Evolutionary conservation across 257 asterid genomes (phyloP).

Genomic region (Fraxinus americana): DNA sequence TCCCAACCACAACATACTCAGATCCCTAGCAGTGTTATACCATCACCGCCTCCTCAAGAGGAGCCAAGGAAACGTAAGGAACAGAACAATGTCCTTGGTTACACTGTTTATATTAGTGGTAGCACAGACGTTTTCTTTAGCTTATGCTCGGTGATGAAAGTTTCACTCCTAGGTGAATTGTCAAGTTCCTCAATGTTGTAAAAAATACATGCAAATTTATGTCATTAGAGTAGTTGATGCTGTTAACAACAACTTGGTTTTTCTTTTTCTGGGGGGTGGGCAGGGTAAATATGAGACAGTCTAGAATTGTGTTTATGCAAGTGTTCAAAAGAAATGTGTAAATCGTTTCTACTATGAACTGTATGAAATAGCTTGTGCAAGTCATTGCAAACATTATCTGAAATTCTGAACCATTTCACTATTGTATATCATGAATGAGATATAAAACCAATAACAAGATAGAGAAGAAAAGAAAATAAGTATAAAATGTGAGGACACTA

Average conservation of each 20-base stretch:
- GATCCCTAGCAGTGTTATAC: slow-evolving; percentile 54
- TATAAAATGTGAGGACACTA: slow-evolving; percentile 13
- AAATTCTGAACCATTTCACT: slow-evolving; percentile 17
- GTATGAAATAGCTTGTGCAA: neutral
- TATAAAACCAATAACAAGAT: slow-evolving; percentile 11
- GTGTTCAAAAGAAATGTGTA: neutral
- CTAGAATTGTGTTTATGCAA: neutral
- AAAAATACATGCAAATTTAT: neutral
- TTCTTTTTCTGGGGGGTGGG: neutral
- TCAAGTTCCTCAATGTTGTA: slow-evolving; percentile 6
- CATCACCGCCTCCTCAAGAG: slow-evolving; percentile 73
- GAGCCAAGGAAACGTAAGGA: slow-evolving; percentile 51
- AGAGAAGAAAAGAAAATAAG: neutral
- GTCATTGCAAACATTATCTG: slow-evolving; percentile 11
- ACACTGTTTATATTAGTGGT: slow-evolving; percentile 19
- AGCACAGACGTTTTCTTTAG: slow-evolving; percentile 17
- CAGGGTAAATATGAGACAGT: neutral
- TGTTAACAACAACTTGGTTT: neutral
- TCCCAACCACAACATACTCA: slow-evolving; percentile 52
- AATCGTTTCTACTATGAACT: slow-evolving; percentile 5
- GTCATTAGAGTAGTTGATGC: neutral
- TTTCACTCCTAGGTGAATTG: neutral
- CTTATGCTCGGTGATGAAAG: slow-evolving; percentile 13
- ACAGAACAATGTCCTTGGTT: slow-evolving; percentile 9
- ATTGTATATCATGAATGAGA: neutral